A percentile compares a stretch with the other conserved stretches of the same genome.
phyloP scores from a whole-genome alignment of 108 stramenopile genomes.

The Fistulifera pelliculosa region DNA sequence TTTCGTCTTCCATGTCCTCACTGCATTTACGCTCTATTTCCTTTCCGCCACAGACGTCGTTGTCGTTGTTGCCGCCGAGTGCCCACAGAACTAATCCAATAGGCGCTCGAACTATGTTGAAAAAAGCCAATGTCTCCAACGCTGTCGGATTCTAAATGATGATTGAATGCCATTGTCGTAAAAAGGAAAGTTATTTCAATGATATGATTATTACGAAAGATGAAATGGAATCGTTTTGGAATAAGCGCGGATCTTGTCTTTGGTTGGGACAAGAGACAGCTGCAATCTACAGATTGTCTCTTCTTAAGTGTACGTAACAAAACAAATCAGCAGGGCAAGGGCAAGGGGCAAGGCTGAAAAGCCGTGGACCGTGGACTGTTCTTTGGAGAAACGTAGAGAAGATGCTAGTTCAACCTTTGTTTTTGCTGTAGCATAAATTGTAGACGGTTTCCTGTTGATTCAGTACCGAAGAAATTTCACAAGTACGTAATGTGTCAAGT shows the following conservation, averaged over 20 bases:
- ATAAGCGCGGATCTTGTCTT: neutral
- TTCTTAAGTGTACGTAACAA: too few relatives aligned
- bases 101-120: conserved; percentile 49
- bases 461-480: too few relatives aligned
- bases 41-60: neutral
- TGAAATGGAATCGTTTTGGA: neutral
- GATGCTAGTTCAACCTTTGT: too few relatives aligned
- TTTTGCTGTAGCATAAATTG: too few relatives aligned
- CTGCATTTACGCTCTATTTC: neutral
- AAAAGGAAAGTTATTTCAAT: neutral
- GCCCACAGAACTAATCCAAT: conserved; percentile 42
- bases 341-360: too few relatives aligned
- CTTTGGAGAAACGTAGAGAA: too few relatives aligned
- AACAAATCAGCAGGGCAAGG: too few relatives aligned
- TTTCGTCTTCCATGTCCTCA: neutral
- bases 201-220: neutral
- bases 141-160: conserved; percentile 56
- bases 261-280: too few relatives aligned
- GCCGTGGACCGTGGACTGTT: too few relatives aligned
- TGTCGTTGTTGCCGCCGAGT: conserved; percentile 37
- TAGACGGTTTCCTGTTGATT: too few relatives aligned
- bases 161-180: conserved; percentile 78
- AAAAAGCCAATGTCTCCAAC: conserved; percentile 58
- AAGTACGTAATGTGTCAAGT: too few relatives aligned
- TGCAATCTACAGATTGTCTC: too few relatives aligned